Conservation (phyloP, 768 basidiomycete species). For the Tubosaeta sp. region DNA sequence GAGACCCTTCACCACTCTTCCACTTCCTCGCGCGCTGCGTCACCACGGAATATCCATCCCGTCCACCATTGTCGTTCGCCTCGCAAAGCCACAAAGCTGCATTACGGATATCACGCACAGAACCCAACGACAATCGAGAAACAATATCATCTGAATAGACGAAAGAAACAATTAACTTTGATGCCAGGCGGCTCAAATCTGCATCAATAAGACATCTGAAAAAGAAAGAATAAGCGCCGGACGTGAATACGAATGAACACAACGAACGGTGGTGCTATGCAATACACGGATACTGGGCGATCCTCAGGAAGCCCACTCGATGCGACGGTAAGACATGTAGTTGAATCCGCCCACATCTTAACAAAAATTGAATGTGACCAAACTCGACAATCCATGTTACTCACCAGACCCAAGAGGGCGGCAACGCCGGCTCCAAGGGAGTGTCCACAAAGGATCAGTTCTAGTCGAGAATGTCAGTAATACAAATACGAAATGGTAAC, state of each 20-base stretch:
- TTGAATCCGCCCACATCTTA: slow-evolving; percentile 84
- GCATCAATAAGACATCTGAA: slow-evolving; percentile 59
- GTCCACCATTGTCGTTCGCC: slow-evolving; percentile 44
- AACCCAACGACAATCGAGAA: slow-evolving; percentile 71
- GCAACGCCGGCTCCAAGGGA: slow-evolving; percentile 83
- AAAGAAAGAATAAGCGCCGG: background rate
- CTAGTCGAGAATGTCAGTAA: slow-evolving; percentile 29
- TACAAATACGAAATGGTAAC: background rate
- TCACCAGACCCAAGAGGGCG: slow-evolving; percentile 65
- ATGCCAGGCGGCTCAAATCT: slow-evolving; percentile 53
- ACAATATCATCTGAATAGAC: slow-evolving; percentile 83
- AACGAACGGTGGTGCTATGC: slow-evolving; percentile 75
- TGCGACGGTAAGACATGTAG: slow-evolving; percentile 62
- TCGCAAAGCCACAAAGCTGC: slow-evolving; percentile 80
- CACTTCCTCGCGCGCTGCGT: slow-evolving; percentile 50
- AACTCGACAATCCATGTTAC: slow-evolving; percentile 15
- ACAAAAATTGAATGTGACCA: background rate
- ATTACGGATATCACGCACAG: slow-evolving; percentile 69
- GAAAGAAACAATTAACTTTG: slow-evolving; percentile 67
- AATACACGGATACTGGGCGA: slow-evolving; percentile 67
- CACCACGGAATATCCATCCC: slow-evolving; percentile 38
- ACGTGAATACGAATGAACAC: background rate
- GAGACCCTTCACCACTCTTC: slow-evolving; percentile 55
- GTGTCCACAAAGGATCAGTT: slow-evolving; percentile 76
- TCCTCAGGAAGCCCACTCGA: slow-evolving; percentile 68